These are phyloP conservation scores for Monascus purpureus DNA, from an alignment of 495 filamentous ascomycete species.

Conservation along the genomic window DNA sequence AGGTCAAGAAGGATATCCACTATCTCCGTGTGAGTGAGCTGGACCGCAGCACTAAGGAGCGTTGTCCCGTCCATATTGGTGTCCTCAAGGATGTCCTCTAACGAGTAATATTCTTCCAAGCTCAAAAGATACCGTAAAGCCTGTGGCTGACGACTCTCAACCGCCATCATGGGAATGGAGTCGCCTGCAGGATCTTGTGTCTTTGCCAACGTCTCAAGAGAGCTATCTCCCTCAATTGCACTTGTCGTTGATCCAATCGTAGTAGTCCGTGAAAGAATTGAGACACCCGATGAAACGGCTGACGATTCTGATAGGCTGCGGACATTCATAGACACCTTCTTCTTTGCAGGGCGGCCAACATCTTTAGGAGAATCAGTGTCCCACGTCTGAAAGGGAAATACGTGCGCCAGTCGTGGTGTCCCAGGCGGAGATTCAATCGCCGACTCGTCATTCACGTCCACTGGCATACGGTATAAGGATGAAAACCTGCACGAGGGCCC, in stretches of 20 bases:
- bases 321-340: slow-evolving; percentile 78
- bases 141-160: slow-evolving; percentile 58
- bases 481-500: slow-evolving; percentile 11
- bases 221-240: slow-evolving; percentile 71
- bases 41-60: slow-evolving; percentile 84
- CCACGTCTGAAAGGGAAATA: slow-evolving; percentile 74
- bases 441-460: slow-evolving; percentile 11
- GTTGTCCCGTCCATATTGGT: slow-evolving; percentile 80
- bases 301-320: slow-evolving; percentile 80
- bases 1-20: slow-evolving; percentile 64
- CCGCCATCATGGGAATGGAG: slow-evolving; percentile 91
- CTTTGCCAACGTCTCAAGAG: slow-evolving; percentile 64
- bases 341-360: slow-evolving; percentile 34
- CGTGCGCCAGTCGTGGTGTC: slow-evolving; percentile 60
- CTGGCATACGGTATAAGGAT: slow-evolving; percentile 11
- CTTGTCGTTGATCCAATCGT: slow-evolving; percentile 61
- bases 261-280: slow-evolving; percentile 58
- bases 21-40: slow-evolving; percentile 60
- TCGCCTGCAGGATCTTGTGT: slow-evolving; percentile 73
- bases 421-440: slow-evolving; percentile 24
- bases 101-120: slow-evolving; percentile 57
- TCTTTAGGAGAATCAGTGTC: slow-evolving; percentile 26
- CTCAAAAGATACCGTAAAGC: slow-evolving; percentile 66
- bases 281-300: slow-evolving; percentile 64
- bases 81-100: slow-evolving; percentile 60